Evolutionary conservation across 1,284 basidiomycete genomes (phyloP).

Genomic region (Tilletia walkeri): DNA sequence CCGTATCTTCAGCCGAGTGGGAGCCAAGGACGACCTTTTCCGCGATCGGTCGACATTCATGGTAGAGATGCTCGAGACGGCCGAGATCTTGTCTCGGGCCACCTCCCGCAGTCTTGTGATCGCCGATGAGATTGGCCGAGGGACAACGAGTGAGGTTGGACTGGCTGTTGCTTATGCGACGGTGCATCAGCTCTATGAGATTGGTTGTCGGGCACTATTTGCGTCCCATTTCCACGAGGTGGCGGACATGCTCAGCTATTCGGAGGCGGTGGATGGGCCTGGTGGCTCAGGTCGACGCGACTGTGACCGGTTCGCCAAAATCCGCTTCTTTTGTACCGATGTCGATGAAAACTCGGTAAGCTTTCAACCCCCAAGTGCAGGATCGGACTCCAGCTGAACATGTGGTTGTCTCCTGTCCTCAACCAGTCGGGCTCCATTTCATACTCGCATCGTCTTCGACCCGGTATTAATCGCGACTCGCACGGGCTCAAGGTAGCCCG

Average conservation of each 20-base stretch:
- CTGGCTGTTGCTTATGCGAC: conserved; percentile 89
- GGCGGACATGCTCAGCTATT: conserved; percentile 65
- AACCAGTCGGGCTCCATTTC: conserved; percentile 61
- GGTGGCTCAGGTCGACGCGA: neutral
- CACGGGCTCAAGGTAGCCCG: conserved; percentile 89
- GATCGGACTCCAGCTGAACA: neutral
- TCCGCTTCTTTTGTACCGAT: conserved; percentile 85
- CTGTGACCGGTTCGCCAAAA: conserved; percentile 41
- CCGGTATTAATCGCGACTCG: conserved; percentile 84
- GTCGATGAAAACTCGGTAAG: conserved; percentile 72
- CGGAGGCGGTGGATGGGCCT: conserved; percentile 18
- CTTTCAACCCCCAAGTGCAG: conserved; percentile 18
- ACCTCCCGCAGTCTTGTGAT: conserved; percentile 42
- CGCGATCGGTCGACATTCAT: conserved; percentile 90
- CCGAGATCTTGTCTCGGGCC: conserved; percentile 68
- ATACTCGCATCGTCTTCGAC: conserved; percentile 76
- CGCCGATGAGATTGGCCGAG: conserved; percentile 77
- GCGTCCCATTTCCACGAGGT: conserved; percentile 97
- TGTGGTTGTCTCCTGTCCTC: neutral
- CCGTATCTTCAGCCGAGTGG: conserved; percentile 87
- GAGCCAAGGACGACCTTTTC: conserved; percentile 91
- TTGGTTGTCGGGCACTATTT: conserved; percentile 84
- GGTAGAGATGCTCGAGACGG: conserved; percentile 61
- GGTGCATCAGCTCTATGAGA: conserved; percentile 72
- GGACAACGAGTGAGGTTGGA: conserved; percentile 88